Percentiles rank a stretch among this genome's conserved stretches.
These are phyloP conservation scores for Globisporangium cystogenes DNA, from an alignment of 352 stramenopile species.

Conservation along the genomic window DNA sequence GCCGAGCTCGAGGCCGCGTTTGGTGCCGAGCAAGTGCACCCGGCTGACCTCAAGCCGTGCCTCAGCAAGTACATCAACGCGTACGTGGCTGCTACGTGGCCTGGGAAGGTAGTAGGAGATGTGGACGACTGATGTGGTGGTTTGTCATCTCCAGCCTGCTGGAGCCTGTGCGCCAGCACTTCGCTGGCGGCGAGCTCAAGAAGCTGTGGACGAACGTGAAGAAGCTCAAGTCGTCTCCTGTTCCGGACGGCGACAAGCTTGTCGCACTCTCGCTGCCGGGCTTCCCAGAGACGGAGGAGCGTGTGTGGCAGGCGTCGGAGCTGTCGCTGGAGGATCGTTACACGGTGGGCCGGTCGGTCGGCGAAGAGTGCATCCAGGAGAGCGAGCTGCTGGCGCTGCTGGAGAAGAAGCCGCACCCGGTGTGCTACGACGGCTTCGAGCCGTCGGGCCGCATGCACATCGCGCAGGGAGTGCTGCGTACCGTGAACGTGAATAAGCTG, in stretches of 20 bases:
- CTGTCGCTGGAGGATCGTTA: constrained; percentile 82
- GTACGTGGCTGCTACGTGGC: constrained; percentile 12
- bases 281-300: constrained; percentile 53
- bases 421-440: constrained; percentile 99
- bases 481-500: constrained; percentile 96
- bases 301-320: constrained; percentile 68
- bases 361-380: constrained; percentile 92
- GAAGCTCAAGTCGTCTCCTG: constrained; percentile 70
- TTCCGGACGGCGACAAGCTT: constrained; percentile 68
- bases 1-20: constrained; percentile 92
- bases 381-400: constrained; percentile 80
- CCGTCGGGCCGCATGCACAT: constrained; percentile 99
- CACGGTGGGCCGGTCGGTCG: constrained; percentile 76
- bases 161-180: constrained; percentile 96
- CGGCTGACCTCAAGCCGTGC: constrained; percentile 95
- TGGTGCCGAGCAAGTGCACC: constrained; percentile 89
- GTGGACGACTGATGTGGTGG: neutral
- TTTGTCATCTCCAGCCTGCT: constrained; percentile 58
- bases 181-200: constrained; percentile 92
- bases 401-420: constrained; percentile 85
- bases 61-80: constrained; percentile 91
- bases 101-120: neutral
- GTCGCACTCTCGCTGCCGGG: constrained; percentile 53
- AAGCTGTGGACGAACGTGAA: constrained; percentile 94
- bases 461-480: constrained; percentile 94